Evolutionary conservation across 1,139 yeast genomes (phyloP).

Genomic region (Hyphopichia khmerensis): DNA sequence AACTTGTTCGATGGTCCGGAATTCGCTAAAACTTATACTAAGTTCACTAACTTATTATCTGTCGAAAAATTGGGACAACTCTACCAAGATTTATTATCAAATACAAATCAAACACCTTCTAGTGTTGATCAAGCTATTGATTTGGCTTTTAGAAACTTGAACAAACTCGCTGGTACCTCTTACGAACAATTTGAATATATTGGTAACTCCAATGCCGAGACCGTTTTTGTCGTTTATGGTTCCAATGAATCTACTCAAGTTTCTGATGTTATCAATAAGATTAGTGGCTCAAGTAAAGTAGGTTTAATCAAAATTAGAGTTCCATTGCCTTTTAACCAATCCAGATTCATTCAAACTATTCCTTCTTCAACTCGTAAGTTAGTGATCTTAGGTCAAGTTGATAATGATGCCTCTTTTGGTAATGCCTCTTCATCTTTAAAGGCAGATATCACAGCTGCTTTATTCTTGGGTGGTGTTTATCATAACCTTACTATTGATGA

Average conservation of each 20-base stretch:
- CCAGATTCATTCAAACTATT: conserved; percentile 55
- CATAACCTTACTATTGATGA: conserved; percentile 46
- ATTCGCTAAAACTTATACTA: conserved; percentile 56
- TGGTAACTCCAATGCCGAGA: conserved; percentile 61
- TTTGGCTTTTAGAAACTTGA: conserved; percentile 49
- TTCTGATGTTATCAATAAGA: conserved; percentile 38
- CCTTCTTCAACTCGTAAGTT: conserved; percentile 61
- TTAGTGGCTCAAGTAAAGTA: conserved; percentile 31
- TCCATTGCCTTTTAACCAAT: conserved; percentile 72
- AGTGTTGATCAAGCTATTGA: conserved; percentile 39
- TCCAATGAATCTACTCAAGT: conserved; percentile 63
- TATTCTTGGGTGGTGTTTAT: conserved; percentile 54
- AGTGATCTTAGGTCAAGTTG: conserved; percentile 62
- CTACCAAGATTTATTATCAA: conserved; percentile 37
- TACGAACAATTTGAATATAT: conserved; percentile 70
- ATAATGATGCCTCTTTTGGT: conserved; percentile 25
- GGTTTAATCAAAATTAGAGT: conserved; percentile 76
- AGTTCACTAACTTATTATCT: conserved; percentile 46
- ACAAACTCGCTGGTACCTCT: conserved; percentile 55
- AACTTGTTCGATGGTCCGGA: conserved; percentile 81
- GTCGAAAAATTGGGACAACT: conserved; percentile 43
- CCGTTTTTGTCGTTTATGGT: conserved; percentile 78
- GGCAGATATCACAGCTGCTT: conserved; percentile 72
- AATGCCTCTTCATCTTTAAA: conserved; percentile 46
- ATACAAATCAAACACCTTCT: conserved; percentile 19